Percentiles rank a stretch among this genome's conserved stretches.
phyloP scores from a whole-genome alignment of 2,329 filamentous ascomycete genomes.

The Ramularia collo-cygni region DNA sequence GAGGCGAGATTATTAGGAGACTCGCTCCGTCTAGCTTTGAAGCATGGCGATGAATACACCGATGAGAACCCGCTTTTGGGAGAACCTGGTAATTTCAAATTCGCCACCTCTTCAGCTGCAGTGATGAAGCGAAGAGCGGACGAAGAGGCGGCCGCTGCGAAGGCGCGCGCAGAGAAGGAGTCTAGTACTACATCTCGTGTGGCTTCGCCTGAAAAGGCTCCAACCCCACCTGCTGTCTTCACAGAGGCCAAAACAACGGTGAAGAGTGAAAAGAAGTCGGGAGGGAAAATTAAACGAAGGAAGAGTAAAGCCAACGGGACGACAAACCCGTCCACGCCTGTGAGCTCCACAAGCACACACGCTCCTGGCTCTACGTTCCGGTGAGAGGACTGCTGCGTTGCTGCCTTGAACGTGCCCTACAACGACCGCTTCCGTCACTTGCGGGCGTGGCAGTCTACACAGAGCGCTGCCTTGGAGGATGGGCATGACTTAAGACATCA shows the following conservation, averaged over 20 bases:
- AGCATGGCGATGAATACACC: slow-evolving; percentile 55
- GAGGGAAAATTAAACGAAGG: slow-evolving; percentile 15
- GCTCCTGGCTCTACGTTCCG: slow-evolving; percentile 6
- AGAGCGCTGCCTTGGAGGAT: too few species aligned
- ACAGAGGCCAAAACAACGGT: slow-evolving; percentile 13
- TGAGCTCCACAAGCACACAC: slow-evolving; percentile 9
- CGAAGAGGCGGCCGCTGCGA: slow-evolving; percentile 26
- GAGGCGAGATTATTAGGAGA: slow-evolving; percentile 35
- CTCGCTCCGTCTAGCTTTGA: slow-evolving; percentile 29
- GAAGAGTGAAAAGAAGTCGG: slow-evolving; percentile 10
- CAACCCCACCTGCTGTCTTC: slow-evolving; percentile 15
- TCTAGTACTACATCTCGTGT: slow-evolving; percentile 9
- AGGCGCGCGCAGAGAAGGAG: slow-evolving; percentile 17
- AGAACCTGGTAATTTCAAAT: slow-evolving; percentile 56
- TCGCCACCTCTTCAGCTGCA: slow-evolving; percentile 40
- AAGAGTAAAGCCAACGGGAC: slow-evolving; percentile 17
- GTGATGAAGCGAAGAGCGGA: slow-evolving; percentile 37
- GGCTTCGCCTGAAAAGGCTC: slow-evolving; percentile 10
- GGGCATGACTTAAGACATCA: too few species aligned
- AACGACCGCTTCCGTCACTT: too few species aligned
- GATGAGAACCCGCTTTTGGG: slow-evolving; percentile 58
- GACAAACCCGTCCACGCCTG: slow-evolving; percentile 17
- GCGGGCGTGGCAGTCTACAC: too few species aligned
- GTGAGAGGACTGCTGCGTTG: too few species aligned
- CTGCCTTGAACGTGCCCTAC: too few species aligned